Evolutionary conservation across 176 grass and related monocot species (phyloP), one percentile per base, ranked within the genome.

Genomic region (Bothriochloa decipiens): DNA sequence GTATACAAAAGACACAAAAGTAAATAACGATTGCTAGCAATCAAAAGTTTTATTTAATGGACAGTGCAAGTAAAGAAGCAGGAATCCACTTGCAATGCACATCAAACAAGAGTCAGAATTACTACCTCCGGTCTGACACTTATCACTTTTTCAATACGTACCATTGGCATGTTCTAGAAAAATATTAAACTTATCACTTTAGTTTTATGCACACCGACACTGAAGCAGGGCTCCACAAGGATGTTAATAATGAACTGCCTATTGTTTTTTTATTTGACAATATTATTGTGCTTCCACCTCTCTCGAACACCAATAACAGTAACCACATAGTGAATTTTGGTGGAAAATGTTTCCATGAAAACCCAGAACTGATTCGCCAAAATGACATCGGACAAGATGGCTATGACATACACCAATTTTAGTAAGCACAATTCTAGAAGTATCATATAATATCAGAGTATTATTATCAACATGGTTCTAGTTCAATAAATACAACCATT

Each of bases 1-100:
- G 65, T 52, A 28, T 77, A 81, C 15, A 35, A 65, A 65, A 41
- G 79, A 8, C 82, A 3, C 37, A 61, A 76, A 60, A 7, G n/a
- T 67, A n/a, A 35, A 68, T 41, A 58, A 55, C 70, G 72, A 80
- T 74, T 63, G 58, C 25, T 41, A 41, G 39, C 39, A 41, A 8
- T 0, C 39, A 41, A 6, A 41, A 41, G 39, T 41, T 2, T 8
- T 41, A 8, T 41, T 41, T 41, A 41, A 41, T 6, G 2, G 37
- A 4, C 4, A 39, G 37, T 39, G 37, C 3, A 39, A 39, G 37
- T 39, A 39, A 42, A 35, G 33, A 35, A 35, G 33, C 37, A 39
- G 4, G 6, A 80, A 45, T 65, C 58, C 57, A 65, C 37, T 84
- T 37, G 42, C 9, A 39, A 27, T 83, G 41, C 65, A 55, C 43